Conservation (phyloP, 2,329 filamentous ascomycete species). For the Akanthomyces dipterigenus region DNA sequence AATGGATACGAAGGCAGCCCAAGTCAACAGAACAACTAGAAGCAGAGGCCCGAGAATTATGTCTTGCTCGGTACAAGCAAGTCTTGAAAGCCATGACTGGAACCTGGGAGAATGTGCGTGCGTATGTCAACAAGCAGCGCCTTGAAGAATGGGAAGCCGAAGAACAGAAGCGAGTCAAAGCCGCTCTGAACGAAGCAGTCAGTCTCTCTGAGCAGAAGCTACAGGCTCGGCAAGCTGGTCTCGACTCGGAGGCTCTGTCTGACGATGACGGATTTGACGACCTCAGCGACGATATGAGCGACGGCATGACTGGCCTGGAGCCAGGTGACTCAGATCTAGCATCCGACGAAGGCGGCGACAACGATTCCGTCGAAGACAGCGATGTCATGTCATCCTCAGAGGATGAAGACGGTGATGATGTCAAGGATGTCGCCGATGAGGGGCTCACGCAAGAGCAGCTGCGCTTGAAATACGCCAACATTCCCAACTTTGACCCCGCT, state of each 20-base stretch:
- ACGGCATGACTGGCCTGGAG: constrained; percentile 23
- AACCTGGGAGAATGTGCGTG: constrained; percentile 59
- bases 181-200: constrained; percentile 66
- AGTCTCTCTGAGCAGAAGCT: constrained; percentile 64
- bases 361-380: constrained; percentile 36
- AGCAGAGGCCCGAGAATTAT: constrained; percentile 64
- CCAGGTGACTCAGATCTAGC: constrained; percentile 25
- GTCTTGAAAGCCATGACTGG: constrained; percentile 53
- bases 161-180: constrained; percentile 57
- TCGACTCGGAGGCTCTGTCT: constrained; percentile 45
- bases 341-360: constrained; percentile 30
- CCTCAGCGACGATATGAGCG: constrained; percentile 39
- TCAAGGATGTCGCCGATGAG: constrained; percentile 50
- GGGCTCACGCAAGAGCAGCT: constrained; percentile 63
- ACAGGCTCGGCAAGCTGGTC: constrained; percentile 49
- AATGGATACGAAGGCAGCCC: constrained; percentile 66
- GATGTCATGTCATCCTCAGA: constrained; percentile 56
- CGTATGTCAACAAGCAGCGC: constrained; percentile 54
- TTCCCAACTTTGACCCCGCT: constrained; percentile 39
- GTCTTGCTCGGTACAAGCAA: constrained; percentile 62
- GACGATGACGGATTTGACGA: constrained; percentile 41
- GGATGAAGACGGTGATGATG: constrained; percentile 37
- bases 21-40: constrained; percentile 76
- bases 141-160: constrained; percentile 58
- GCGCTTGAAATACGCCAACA: constrained; percentile 59